Base-by-base conservation (phyloP, 75 land plant genomes). In the Selaginella tamariscina region DNA sequence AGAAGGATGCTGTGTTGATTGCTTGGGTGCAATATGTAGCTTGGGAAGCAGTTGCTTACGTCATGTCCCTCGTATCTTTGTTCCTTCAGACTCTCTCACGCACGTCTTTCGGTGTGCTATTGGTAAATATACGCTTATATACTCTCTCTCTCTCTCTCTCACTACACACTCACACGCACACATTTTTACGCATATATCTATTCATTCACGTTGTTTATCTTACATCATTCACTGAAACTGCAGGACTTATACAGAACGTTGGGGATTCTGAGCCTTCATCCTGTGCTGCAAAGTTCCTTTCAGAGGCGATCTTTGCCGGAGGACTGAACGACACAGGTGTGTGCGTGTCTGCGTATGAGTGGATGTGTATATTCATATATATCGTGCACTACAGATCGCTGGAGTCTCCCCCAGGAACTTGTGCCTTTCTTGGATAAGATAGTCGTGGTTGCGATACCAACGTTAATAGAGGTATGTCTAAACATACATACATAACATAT, bases 231-330 rank as follows among this genome's bases (percentile, higher is more conserved):
- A 49, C 20, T 49, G 18, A 49, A 11, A 20, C 20, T 24, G 27
- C 74, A 72, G 76, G 66, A 20, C 33, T 57, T 62, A 2, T 74
- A 20, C 30, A 56, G 0, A 65, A 71, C 60, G 29, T n/a, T n/a
- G n/a, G 29, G 2, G 71, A 74, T 22, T 27, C 55, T 2, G 71
- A 62, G 30, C 65, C 71, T 22, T 55, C 71, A 15, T 1, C 63
- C 8, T 29, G 54, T 60, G 65, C 76, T 60, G 71, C 68, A 13
- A 68, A 62, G 27, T 74, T 74, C 49, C 28, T 74, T 24, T n/a
- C 63, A 54, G 65, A 68, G 9, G 27, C 30, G 32, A 29, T 69
- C 21, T 26, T 62, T 21, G 32, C 55, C 21, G 27, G 31, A 30
- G 32, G 44, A 39, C n/a, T 21, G 1, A 20, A 1, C 54, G 70